Conservation (phyloP, 225 moss, liverwort and hornwort species). For the Bryoerythrophyllum caledonicum region DNA sequence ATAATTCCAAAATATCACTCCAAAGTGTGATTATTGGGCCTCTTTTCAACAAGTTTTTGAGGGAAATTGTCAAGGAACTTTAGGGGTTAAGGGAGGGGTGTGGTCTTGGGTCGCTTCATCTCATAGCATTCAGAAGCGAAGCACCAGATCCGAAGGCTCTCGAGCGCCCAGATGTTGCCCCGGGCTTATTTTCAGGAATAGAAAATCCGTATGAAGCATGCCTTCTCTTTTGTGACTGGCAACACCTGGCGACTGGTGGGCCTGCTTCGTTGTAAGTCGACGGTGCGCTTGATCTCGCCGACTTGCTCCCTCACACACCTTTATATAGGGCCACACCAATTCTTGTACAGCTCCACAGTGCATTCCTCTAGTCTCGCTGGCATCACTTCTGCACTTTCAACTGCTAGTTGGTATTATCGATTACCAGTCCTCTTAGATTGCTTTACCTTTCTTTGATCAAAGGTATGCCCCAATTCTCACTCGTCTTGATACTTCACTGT, state of each 20-base stretch:
- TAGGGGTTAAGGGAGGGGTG: too few relatives aligned
- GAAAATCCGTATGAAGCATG: background rate
- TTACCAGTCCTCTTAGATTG: background rate
- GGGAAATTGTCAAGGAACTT: too few relatives aligned
- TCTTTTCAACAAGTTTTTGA: too few relatives aligned
- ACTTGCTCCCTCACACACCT: background rate
- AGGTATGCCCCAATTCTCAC: conserved; percentile 7
- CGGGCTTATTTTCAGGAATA: background rate
- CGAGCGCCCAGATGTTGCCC: background rate
- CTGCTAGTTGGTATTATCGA: too few relatives aligned
- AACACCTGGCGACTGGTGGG: conserved; percentile 8
- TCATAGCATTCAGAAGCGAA: too few relatives aligned
- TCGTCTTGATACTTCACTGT: background rate
- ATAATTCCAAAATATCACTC: too few relatives aligned
- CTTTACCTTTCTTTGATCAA: background rate
- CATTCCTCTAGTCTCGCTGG: background rate
- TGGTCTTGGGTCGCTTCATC: too few relatives aligned
- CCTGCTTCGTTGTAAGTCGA: background rate
- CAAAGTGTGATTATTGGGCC: too few relatives aligned
- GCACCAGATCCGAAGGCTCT: background rate
- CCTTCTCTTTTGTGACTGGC: background rate
- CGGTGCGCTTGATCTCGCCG: background rate
- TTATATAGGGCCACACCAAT: background rate
- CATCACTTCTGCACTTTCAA: background rate
- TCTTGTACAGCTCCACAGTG: too few relatives aligned